These are phyloP conservation scores for Physaria fendleri DNA, from an alignment of 345 rosid genomes.

Conservation along the genomic window DNA sequence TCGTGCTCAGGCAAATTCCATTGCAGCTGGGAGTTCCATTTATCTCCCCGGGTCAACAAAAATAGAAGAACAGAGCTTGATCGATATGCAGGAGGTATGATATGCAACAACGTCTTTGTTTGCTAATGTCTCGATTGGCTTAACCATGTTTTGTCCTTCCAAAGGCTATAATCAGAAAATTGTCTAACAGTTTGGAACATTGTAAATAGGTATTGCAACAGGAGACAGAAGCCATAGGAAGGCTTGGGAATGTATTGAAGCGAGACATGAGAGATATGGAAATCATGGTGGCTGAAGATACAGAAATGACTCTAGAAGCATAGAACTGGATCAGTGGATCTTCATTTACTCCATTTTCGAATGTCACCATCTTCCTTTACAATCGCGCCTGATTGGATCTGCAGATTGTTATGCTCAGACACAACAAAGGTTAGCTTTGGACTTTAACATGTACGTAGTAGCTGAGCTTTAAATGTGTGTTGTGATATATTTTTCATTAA, in stretches of 20 bases:
- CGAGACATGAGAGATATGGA: constrained; percentile 79
- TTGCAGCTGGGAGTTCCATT: constrained; percentile 54
- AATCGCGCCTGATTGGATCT: not conserved
- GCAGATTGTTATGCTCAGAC: constrained; percentile 2
- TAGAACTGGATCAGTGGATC: constrained; percentile 8
- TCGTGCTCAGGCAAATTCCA: constrained; percentile 66
- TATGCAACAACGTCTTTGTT: constrained; percentile 1
- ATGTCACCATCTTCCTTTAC: not conserved
- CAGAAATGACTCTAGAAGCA: constrained; percentile 40
- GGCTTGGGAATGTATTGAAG: constrained; percentile 73
- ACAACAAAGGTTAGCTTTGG: constrained; percentile 4
- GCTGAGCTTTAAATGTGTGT: constrained; percentile 12
- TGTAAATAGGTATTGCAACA: constrained; percentile 66
- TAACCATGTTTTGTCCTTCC: not conserved
- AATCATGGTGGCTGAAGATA: constrained; percentile 81
- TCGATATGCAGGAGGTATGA: constrained; percentile 91
- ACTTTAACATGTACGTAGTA: constrained; percentile 18
- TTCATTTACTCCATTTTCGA: not conserved
- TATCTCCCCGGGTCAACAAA: constrained; percentile 91
- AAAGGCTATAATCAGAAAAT: not conserved
- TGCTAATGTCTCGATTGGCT: not conserved
- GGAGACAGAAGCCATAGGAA: constrained; percentile 85
- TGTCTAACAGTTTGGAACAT: constrained; percentile 3
- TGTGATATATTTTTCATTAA: not conserved
- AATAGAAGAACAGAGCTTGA: constrained; percentile 88